Percentiles rank a stretch among this genome's conserved stretches.
Evolutionary conservation across 1,284 basidiomycete genomes (phyloP).

Genomic region (Ustilago bromivora): DNA sequence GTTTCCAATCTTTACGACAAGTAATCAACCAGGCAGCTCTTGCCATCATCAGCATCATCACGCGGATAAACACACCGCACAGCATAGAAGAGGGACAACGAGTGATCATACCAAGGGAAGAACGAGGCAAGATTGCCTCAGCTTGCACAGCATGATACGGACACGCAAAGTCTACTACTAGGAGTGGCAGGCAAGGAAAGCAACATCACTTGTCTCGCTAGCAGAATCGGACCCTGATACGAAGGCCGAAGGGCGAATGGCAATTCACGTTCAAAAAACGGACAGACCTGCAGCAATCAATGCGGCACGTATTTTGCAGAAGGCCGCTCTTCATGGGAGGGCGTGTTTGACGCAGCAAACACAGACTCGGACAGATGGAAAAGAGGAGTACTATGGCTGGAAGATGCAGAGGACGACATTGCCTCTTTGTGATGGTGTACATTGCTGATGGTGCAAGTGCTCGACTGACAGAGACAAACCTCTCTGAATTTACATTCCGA

Average conservation of each 20-base stretch:
- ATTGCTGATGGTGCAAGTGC: neutral
- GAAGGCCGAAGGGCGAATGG: too few species aligned
- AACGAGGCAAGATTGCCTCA: too few species aligned
- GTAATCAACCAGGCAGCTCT: conserved; percentile 1
- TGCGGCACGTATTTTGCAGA: too few species aligned
- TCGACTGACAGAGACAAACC: neutral
- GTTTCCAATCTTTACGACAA: conserved; percentile 67
- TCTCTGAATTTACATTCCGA: neutral
- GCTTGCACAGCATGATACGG: too few species aligned
- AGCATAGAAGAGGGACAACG: neutral
- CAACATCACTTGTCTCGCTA: too few species aligned
- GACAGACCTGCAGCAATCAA: too few species aligned
- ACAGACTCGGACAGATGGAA: neutral
- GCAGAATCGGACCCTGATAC: too few species aligned
- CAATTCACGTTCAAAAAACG: too few species aligned
- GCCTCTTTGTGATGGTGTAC: neutral
- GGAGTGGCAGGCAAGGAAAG: too few species aligned
- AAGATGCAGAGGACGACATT: neutral
- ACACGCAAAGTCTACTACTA: too few species aligned
- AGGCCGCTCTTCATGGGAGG: too few species aligned
- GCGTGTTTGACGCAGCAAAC: neutral
- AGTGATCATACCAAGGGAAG: neutral
- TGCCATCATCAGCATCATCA: conserved; percentile 11
- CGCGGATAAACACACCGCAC: neutral
- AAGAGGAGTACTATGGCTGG: neutral